A percentile compares a stretch with the other conserved stretches of the same genome.
Conservation (phyloP, 129 eudicot species). For the Rutidosis leptorrhynchoides region DNA sequence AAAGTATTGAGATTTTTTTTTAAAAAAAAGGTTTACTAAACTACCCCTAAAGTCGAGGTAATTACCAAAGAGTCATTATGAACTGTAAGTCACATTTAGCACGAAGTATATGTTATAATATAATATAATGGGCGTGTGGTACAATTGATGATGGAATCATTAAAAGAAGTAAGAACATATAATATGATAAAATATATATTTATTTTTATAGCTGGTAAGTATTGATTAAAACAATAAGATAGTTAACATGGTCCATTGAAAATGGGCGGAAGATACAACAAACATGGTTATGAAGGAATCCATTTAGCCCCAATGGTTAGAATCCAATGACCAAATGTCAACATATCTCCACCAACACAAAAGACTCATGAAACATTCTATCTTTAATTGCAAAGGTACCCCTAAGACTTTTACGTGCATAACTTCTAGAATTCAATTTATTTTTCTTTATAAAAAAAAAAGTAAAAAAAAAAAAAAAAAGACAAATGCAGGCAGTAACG, state of each 20-base stretch:
- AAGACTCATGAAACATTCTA: background rate
- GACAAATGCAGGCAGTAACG: slow-evolving; percentile 33
- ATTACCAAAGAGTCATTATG: too few species aligned
- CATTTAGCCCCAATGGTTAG: slow-evolving; percentile 20
- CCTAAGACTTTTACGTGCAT: background rate
- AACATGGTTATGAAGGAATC: slow-evolving; percentile 17
- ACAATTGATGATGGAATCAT: background rate
- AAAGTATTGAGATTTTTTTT: too few species aligned
- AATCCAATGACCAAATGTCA: slow-evolving; percentile 25
- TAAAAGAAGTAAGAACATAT: background rate
- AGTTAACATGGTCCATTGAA: slow-evolving; percentile 23
- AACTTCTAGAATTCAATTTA: background rate
- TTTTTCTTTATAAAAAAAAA: background rate
- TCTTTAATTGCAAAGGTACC: slow-evolving; percentile 5
- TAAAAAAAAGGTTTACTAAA: too few species aligned
- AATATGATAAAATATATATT: background rate
- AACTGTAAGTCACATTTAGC: too few species aligned
- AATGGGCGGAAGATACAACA: slow-evolving; percentile 30
- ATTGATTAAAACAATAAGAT: slow-evolving; percentile 9
- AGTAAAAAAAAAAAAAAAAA: slow-evolving; percentile 11
- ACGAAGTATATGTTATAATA: background rate
- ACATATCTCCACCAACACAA: background rate
- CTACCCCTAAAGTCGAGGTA: too few species aligned
- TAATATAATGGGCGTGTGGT: background rate
- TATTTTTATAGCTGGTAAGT: background rate